Base-by-base conservation (phyloP, 2,329 filamentous ascomycete species). In the Cytospora schulzeri region DNA sequence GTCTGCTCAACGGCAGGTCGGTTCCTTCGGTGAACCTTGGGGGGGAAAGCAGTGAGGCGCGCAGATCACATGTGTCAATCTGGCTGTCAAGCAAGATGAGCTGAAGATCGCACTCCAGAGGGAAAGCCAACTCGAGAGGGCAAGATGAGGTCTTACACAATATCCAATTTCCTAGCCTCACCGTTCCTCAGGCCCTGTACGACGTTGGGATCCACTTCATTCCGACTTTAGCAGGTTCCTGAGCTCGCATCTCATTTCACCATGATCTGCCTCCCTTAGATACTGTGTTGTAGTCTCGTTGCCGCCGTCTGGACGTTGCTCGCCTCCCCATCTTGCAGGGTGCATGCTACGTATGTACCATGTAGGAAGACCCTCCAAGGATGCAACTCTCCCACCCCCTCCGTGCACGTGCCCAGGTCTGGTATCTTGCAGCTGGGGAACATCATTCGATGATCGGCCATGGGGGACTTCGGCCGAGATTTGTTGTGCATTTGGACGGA, bases 91-190 rank as follows among this genome's bases (percentile, higher is more conserved):
- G 54, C 14, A 45, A 59, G 11, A 24, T 45, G 50, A 29, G 57
- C 12, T 33, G 38, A 45, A 24, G 29, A 59, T 59, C 57, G 9
- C 57, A 33, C 38, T 41, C 38, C 38, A n/a, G 38, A n/a, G 38
- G 29, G 57, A 17, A 50, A 19, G n/a, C 31, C 41, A 51, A 22
- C 12, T 29, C 57, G 28, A 59, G 28, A 35, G 19, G 19, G 9
- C 28, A 19, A 29, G 9, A 17, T 61, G 52, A 14, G 9, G 14
- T 12, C 31, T 24, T 19, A 8, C 14, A 57, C 29, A 52, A 55
- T 50, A 26, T 51, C 60, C 51, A 63, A 66, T 66, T 48, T 66
- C 64, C 55, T 59, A 55, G 52, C 56, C 51, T 63, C 64, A 59
- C 55, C 60, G 60, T 60, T 50, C 19, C 26, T 29, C 41, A 28